Base-by-base conservation (phyloP, 768 basidiomycete species). In the Serendipita indica region DNA sequence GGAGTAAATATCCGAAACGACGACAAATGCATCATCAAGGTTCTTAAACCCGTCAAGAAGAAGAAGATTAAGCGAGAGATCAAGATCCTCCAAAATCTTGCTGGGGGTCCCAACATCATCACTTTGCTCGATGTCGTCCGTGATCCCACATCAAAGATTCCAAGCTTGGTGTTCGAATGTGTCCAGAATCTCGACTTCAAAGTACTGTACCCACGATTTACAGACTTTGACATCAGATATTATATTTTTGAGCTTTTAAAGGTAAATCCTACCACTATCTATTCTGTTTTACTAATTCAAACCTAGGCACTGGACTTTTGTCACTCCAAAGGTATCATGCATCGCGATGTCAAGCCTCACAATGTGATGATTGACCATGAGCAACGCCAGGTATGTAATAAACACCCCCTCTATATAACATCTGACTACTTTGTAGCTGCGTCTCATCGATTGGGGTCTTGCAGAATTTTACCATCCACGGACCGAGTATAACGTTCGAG, bases 321-420 rank as follows among this genome's bases (percentile, higher is more conserved):
- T 66, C 94, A 98, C 71, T 98, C 94, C 30, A 91, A 93, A 65
- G 94, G 94, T 6, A 97, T 98, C 69, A 97, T 97, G 91, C 93
- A 97, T 69, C 77, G 94, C 64, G 94, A 97, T 69, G 94, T 98
- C 60, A 98, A 98, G 69, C 94, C 94, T 12, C 92, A 96, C 72
- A 98, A 98, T 71, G 91, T 98, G 58, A 97, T 98, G 92, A 97
- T 97, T 71, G 94, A 98, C 71, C 93, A 97, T 69, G 91, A 97
- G 66, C 87, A 87, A 70, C 83, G 89, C 69, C 89, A 93, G 76
- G 92, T 89, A 66, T 61, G 73, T n/a, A n/a, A 67, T 18, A 46
- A 25, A 52, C 41, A 56, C 62, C 61, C 30, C 34, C 33, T 49
- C 41, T 33, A 6, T n/a, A n/a, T n/a, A n/a, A n/a, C n/a, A n/a